A percentile compares a stretch with the other conserved stretches of the same genome.
Evolutionary conservation across 2,329 filamentous ascomycete species (phyloP).

Genomic region (Aureobasidium sp.): DNA sequence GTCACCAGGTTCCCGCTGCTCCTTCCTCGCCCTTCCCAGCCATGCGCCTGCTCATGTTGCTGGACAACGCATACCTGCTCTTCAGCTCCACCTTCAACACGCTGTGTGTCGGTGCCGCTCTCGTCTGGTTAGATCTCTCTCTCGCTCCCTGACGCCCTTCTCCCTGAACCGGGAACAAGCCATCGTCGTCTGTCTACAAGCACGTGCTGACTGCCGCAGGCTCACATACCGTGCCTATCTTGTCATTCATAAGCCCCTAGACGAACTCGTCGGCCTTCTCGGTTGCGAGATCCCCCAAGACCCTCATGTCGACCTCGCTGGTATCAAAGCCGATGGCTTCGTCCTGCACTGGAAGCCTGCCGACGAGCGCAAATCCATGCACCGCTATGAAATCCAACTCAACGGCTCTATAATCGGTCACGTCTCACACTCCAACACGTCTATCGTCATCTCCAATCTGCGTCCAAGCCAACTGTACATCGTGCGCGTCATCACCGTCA

Average conservation of each 20-base stretch:
- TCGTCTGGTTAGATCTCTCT: slow-evolving; percentile 12
- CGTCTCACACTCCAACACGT: slow-evolving; percentile 69
- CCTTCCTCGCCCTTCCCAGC: not conserved
- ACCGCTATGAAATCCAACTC: slow-evolving; percentile 85
- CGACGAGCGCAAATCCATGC: slow-evolving; percentile 51
- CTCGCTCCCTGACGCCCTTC: not conserved
- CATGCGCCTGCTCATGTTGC: slow-evolving; percentile 15
- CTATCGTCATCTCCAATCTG: slow-evolving; percentile 84
- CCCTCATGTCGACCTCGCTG: slow-evolving; percentile 82
- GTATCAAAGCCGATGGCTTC: slow-evolving; percentile 78
- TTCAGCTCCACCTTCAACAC: slow-evolving; percentile 15
- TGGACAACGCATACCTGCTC: slow-evolving; percentile 13
- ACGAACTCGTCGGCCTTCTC: slow-evolving; percentile 81
- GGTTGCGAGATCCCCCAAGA: slow-evolving; percentile 88
- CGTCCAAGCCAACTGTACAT: slow-evolving; percentile 87
- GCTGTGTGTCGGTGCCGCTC: slow-evolving; percentile 14
- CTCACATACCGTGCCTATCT: slow-evolving; percentile 78
- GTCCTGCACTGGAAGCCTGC: slow-evolving; percentile 73
- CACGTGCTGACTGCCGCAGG: slow-evolving; percentile 34
- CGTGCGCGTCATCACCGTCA: slow-evolving; percentile 84
- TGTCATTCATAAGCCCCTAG: slow-evolving; percentile 82
- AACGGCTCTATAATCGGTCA: slow-evolving; percentile 80
- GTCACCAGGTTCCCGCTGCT: not conserved
- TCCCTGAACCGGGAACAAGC: no score
- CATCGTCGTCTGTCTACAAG: not conserved